A percentile compares a stretch with the other conserved stretches of the same genome.
Conservation (phyloP, 2,329 filamentous ascomycete genomes). For the Botrytis elliptica region DNA sequence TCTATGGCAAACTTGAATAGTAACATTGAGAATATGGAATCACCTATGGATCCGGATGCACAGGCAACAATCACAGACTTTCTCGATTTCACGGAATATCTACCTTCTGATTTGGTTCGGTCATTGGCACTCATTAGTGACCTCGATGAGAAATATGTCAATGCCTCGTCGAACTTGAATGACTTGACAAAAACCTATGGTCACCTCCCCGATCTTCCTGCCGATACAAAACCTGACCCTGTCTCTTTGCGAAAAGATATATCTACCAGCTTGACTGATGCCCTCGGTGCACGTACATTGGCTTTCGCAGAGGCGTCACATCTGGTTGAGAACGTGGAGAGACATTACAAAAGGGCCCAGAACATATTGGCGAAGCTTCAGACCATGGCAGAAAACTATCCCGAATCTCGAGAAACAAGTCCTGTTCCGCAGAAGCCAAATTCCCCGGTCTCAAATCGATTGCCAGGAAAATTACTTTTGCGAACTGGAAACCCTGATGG, state of each 20-base stretch:
- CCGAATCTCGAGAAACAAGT: constrained; percentile 50
- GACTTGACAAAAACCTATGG: constrained; percentile 58
- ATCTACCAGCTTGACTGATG: constrained; percentile 55
- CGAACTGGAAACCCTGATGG: constrained; percentile 45
- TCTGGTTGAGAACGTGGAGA: constrained; percentile 62
- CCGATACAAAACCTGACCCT: constrained; percentile 49
- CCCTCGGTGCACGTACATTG: constrained; percentile 56
- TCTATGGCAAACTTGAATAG: constrained; percentile 37
- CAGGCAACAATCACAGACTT: constrained; percentile 70
- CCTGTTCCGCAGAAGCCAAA: constrained; percentile 46
- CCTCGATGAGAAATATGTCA: constrained; percentile 58
- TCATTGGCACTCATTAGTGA: constrained; percentile 65
- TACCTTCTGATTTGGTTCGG: constrained; percentile 64
- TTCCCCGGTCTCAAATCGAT: constrained; percentile 53
- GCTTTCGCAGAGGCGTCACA: constrained; percentile 61
- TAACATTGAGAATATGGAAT: constrained; percentile 35
- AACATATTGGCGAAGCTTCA: constrained; percentile 58
- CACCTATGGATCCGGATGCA: constrained; percentile 59
- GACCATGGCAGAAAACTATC: constrained; percentile 60
- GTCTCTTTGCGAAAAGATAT: constrained; percentile 58
- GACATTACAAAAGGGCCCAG: constrained; percentile 61
- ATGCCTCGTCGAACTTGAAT: constrained; percentile 55
- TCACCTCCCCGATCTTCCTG: constrained; percentile 50
- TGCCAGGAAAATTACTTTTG: constrained; percentile 46
- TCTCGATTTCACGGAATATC: constrained; percentile 62